A percentile compares a stretch with the other conserved stretches of the same genome.
Evolutionary conservation across 345 rosid species (phyloP).

Genomic region (Euphorbia pulcherrima): DNA sequence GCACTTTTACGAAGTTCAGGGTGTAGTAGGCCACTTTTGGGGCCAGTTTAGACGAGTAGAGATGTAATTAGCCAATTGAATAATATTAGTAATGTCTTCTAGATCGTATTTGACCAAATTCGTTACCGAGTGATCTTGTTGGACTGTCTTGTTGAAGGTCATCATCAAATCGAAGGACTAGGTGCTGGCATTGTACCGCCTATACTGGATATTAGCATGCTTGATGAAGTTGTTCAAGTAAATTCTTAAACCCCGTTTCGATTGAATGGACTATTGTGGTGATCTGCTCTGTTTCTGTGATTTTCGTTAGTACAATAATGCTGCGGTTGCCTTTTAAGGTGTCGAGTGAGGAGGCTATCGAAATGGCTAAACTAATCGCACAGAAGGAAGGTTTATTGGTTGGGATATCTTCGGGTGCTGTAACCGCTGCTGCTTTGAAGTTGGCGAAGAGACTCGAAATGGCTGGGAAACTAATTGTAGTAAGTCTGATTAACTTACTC

Average conservation of each 20-base stretch:
- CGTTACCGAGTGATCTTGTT: background rate
- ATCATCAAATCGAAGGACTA: conserved; percentile 55
- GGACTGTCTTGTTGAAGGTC: conserved; percentile 28
- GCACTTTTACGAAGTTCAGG: no score
- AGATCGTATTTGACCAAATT: background rate
- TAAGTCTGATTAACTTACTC: conserved; percentile 31
- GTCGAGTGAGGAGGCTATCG: conserved; percentile 49
- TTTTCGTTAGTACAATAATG: background rate
- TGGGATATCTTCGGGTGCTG: conserved; percentile 94
- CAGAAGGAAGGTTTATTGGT: conserved; percentile 58
- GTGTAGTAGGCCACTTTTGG: no score
- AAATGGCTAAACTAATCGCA: conserved; percentile 45
- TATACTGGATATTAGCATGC: conserved; percentile 37
- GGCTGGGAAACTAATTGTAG: conserved; percentile 82
- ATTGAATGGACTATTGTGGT: background rate
- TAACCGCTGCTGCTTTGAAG: conserved; percentile 70
- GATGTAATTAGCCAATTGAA: no score
- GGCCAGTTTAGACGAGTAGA: no score
- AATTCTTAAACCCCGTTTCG: conserved; percentile 12
- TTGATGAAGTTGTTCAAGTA: conserved; percentile 52
- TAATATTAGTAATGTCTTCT: background rate
- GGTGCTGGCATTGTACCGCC: conserved; percentile 52
- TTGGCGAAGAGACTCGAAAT: conserved; percentile 82
- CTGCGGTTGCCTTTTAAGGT: conserved; percentile 26
- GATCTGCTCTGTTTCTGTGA: background rate